These are phyloP conservation scores for Lentinula guzmanii DNA, from an alignment of 768 basidiomycete genomes.

Conservation along the genomic window DNA sequence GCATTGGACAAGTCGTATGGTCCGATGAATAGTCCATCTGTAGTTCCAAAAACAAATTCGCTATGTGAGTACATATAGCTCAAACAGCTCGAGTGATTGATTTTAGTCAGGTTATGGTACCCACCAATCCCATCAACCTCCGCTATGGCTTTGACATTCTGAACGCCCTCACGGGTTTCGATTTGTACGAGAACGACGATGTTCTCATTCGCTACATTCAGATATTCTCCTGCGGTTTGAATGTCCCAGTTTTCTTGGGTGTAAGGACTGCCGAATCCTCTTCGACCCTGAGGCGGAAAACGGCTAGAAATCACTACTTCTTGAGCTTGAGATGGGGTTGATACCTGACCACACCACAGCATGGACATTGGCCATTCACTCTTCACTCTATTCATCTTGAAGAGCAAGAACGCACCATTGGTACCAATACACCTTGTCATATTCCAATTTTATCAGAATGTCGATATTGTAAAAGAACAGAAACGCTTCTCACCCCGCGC, in stretches of 20 bases:
- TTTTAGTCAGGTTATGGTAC: constrained; percentile 8
- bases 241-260: constrained; percentile 54
- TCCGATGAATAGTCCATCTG: constrained; percentile 56
- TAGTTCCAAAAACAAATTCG: not conserved
- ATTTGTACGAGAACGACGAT: constrained; percentile 62
- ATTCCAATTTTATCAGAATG: not conserved
- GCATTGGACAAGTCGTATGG: constrained; percentile 65
- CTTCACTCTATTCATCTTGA: too few species aligned
- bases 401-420: constrained; percentile 40
- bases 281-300: constrained; percentile 56
- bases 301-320: constrained; percentile 51
- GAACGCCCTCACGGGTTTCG: constrained; percentile 53
- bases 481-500: constrained; percentile 26
- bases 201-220: constrained; percentile 47
- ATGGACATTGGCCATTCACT: too few species aligned
- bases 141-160: constrained; percentile 56
- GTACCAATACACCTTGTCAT: constrained; percentile 46
- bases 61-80: constrained; percentile 4
- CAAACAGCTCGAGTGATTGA: too few species aligned
- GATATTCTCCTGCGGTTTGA: constrained; percentile 39
- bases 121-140: constrained; percentile 56
- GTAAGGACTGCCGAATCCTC: constrained; percentile 64
- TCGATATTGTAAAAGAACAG: not conserved
- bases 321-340: constrained; percentile 48
- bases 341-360: constrained; percentile 33